phyloP scores from a whole-genome alignment of 805 yeast genomes.

The Metschnikowia gelsemii region DNA sequence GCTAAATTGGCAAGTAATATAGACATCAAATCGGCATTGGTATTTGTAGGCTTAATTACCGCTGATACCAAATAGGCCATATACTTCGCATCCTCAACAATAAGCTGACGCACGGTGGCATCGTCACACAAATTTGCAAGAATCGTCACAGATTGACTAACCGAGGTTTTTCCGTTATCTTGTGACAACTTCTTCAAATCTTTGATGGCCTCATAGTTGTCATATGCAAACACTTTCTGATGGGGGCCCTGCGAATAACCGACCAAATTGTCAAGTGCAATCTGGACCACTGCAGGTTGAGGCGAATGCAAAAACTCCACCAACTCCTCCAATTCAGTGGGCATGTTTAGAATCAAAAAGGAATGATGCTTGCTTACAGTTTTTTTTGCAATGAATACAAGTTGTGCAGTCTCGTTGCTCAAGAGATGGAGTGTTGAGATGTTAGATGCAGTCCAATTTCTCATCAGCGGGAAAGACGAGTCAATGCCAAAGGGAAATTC shows the following conservation, averaged over 20 bases:
- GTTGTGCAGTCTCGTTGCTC: conserved; percentile 8
- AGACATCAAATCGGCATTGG: conserved; percentile 76
- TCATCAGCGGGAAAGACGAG: too few relatives aligned
- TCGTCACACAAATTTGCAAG: conserved; percentile 83
- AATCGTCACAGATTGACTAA: conserved; percentile 70
- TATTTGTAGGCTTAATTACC: conserved; percentile 55
- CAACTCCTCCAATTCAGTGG: conserved; percentile 50
- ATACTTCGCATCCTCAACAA: conserved; percentile 65
- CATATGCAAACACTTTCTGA: conserved; percentile 62
- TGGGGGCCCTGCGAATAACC: conserved; percentile 76
- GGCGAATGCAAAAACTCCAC: conserved; percentile 81
- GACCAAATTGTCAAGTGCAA: conserved; percentile 81
- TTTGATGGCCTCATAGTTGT: conserved; percentile 65
- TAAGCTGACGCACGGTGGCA: conserved; percentile 54
- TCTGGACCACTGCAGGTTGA: conserved; percentile 73
- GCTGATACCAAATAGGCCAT: conserved; percentile 46
- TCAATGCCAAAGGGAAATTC: too few relatives aligned
- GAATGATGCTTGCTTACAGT: background rate
- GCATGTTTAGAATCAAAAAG: conserved; percentile 27
- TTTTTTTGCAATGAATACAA: background rate
- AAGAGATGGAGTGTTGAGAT: background rate
- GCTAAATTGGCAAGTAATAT: conserved; percentile 85
- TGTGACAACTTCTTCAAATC: conserved; percentile 64
- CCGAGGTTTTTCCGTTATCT: conserved; percentile 54
- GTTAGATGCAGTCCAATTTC: too few relatives aligned